Conservation (phyloP, 192 early-diverging fungal genomes). For the Piromyces sp. region DNA sequence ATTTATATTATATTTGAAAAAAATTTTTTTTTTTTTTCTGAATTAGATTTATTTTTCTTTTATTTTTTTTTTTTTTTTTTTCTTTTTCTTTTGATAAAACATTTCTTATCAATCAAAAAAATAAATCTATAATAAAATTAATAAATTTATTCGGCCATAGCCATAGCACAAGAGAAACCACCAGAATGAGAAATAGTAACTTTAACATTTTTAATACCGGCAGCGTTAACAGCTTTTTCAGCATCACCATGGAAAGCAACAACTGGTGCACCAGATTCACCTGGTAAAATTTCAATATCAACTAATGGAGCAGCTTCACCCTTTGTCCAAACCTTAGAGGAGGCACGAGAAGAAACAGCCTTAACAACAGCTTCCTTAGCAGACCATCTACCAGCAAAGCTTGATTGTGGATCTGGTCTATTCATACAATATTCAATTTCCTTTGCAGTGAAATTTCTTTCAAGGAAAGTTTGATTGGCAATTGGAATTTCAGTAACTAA, state of each 20-base stretch:
- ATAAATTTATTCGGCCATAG: conserved; percentile 23
- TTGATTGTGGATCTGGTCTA: conserved; percentile 54
- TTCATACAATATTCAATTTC: conserved; percentile 63
- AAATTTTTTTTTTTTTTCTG: no score
- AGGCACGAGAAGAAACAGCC: conserved; percentile 48
- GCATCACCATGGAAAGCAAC: conserved; percentile 73
- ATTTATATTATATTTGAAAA: no score
- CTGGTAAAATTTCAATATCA: conserved; percentile 71
- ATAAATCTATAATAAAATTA: not conserved
- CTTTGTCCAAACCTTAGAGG: conserved; percentile 41
- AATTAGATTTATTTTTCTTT: no score
- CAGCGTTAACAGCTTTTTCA: conserved; percentile 43
- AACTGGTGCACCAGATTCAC: conserved; percentile 52
- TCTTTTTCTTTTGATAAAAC: not conserved
- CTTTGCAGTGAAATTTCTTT: conserved; percentile 74
- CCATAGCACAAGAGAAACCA: conserved; percentile 75
- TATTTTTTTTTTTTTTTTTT: conserved; percentile 1
- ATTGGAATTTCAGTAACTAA: conserved; percentile 61
- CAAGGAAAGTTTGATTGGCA: conserved; percentile 67
- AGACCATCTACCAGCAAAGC: conserved; percentile 84
- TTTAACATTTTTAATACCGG: conserved; percentile 57
- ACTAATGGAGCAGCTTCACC: conserved; percentile 71
- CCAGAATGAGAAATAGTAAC: conserved; percentile 88
- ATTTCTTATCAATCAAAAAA: not conserved
- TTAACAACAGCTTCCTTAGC: conserved; percentile 94